Conservation (phyloP, 345 rosid species). For the Streptanthus diversifolius region DNA sequence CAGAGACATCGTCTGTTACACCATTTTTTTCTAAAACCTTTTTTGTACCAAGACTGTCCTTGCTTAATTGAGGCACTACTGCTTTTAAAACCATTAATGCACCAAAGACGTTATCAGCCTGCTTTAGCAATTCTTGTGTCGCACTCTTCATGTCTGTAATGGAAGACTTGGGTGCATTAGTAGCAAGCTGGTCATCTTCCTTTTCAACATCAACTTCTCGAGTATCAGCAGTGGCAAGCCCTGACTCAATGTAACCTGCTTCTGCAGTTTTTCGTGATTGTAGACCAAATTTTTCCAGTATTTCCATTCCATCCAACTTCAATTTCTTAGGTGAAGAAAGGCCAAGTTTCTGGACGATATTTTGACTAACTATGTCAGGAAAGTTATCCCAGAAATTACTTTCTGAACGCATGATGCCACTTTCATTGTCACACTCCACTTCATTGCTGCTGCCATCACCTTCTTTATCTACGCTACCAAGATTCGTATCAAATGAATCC, state of each 20-base stretch:
- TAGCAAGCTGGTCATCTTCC: slow-evolving; percentile 33
- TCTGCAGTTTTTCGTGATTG: slow-evolving; percentile 76
- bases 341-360: slow-evolving; percentile 65
- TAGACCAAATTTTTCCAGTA: slow-evolving; percentile 61
- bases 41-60: slow-evolving; percentile 36
- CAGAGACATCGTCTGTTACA: slow-evolving; percentile 22
- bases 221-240: slow-evolving; percentile 64
- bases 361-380: slow-evolving; percentile 54
- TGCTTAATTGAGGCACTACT: slow-evolving; percentile 63
- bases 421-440: slow-evolving; percentile 30
- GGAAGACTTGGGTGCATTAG: slow-evolving; percentile 51
- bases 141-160: slow-evolving; percentile 75
- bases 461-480: slow-evolving; percentile 19
- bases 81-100: slow-evolving; percentile 83
- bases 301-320: slow-evolving; percentile 74
- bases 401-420: slow-evolving; percentile 40
- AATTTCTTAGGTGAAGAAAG: slow-evolving; percentile 57
- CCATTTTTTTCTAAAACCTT: slow-evolving; percentile 27
- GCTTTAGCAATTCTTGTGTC: slow-evolving; percentile 69
- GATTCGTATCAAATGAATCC: slow-evolving; percentile 27
- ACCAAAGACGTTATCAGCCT: slow-evolving; percentile 85
- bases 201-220: slow-evolving; percentile 42
- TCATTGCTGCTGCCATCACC: slow-evolving; percentile 27
- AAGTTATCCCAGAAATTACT: slow-evolving; percentile 67
- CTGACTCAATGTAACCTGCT: slow-evolving; percentile 73